Conservation (phyloP, 768 basidiomycete genomes). For the Pleurotus eryngii region DNA sequence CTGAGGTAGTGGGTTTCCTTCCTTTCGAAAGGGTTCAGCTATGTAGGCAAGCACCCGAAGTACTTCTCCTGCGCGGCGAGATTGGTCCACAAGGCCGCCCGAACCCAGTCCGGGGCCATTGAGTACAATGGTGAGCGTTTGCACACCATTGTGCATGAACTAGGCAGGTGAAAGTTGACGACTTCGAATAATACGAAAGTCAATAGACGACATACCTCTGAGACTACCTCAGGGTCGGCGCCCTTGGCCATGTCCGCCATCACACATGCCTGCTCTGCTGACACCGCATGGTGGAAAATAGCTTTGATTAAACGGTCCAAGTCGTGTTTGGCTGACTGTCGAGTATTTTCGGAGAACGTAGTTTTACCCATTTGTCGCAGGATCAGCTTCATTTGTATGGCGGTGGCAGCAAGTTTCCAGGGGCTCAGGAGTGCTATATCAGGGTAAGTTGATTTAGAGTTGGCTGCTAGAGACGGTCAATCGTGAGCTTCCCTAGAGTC, state of each 20-base stretch:
- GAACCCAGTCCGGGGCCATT: constrained; percentile 24
- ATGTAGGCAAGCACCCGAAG: constrained; percentile 68
- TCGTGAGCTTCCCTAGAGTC: not conserved
- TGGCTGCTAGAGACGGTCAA: constrained; percentile 6
- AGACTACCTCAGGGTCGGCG: constrained; percentile 60
- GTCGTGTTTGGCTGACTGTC: constrained; percentile 52
- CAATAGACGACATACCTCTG: constrained; percentile 46
- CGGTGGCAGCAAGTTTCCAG: constrained; percentile 81
- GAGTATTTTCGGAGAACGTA: constrained; percentile 54
- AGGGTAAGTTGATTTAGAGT: constrained; percentile 55
- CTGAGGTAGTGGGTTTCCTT: constrained; percentile 36
- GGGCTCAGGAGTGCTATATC: constrained; percentile 70
- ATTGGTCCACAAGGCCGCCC: constrained; percentile 32
- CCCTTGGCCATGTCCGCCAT: constrained; percentile 80
- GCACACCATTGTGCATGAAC: constrained; percentile 76
- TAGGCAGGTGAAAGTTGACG: constrained; percentile 22
- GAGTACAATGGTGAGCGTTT: constrained; percentile 58
- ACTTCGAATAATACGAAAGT: not conserved
- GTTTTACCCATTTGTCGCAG: constrained; percentile 72
- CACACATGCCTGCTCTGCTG: constrained; percentile 77
- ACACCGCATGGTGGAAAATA: constrained; percentile 71
- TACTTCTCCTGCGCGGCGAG: constrained; percentile 61
- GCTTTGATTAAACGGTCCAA: constrained; percentile 64
- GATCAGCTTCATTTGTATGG: constrained; percentile 74
- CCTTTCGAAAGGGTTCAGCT: constrained; percentile 59